Conservation (phyloP, 768 basidiomycete species). For the Omphalotus guepiniiformis region DNA sequence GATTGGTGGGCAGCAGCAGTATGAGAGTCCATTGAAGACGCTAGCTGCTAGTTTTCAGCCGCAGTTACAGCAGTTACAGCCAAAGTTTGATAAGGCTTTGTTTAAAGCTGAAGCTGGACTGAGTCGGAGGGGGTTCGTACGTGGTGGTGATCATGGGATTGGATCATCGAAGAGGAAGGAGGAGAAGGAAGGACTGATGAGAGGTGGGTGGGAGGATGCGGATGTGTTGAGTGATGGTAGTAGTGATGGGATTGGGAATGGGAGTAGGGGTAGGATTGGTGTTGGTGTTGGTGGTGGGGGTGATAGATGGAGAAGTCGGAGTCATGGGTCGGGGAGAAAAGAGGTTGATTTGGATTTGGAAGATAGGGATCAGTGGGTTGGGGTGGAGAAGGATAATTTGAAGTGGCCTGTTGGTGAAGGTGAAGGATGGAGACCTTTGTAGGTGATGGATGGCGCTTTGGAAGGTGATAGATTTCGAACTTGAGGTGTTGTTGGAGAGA, state of each 20-base stretch:
- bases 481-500: too few species aligned
- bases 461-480: neutral
- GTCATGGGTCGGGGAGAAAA: too few species aligned
- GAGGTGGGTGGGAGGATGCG: constrained; percentile 20
- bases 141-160: constrained; percentile 20
- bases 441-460: neutral
- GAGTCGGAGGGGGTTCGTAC: constrained; percentile 54
- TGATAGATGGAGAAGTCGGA: too few species aligned
- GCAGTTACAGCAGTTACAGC: constrained; percentile 33
- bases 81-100: constrained; percentile 55
- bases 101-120: constrained; percentile 73
- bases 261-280: neutral
- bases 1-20: too few species aligned
- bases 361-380: constrained; percentile 12
- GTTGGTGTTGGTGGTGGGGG: constrained; percentile 17
- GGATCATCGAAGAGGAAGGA: constrained; percentile 30
- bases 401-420: constrained; percentile 60
- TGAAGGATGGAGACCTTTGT: constrained; percentile 50
- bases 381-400: constrained; percentile 43
- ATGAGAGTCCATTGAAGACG: constrained; percentile 4
- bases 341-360: constrained; percentile 14
- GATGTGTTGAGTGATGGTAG: constrained; percentile 13
- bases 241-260: neutral
- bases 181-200: constrained; percentile 28
- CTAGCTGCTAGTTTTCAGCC: constrained; percentile 27